Conservation (phyloP, 768 basidiomycete genomes). For the Trametes punicea region DNA sequence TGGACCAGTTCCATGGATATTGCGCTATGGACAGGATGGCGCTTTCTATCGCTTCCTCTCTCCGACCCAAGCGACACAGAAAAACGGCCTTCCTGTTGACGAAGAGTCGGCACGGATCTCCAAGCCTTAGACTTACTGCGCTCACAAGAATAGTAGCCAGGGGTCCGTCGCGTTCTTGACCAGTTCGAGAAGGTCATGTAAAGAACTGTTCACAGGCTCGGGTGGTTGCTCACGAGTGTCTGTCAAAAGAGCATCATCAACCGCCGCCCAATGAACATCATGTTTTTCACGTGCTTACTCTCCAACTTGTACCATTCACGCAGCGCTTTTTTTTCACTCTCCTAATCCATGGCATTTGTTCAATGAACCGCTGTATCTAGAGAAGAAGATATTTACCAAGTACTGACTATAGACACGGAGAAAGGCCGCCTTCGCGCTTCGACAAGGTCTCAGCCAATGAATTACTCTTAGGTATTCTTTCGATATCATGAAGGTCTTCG, state of each 20-base stretch:
- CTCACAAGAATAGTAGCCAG: conserved; percentile 82
- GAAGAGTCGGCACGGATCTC: conserved; percentile 1
- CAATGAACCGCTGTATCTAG: neutral
- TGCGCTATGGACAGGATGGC: conserved; percentile 70
- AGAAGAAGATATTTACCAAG: conserved; percentile 55
- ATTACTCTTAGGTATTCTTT: conserved; percentile 77
- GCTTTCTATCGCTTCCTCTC: conserved; percentile 84
- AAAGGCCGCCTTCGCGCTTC: conserved; percentile 72
- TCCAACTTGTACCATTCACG: conserved; percentile 84
- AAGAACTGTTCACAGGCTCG: conserved; percentile 56
- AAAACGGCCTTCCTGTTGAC: conserved; percentile 73
- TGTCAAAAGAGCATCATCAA: conserved; percentile 28
- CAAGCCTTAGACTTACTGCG: conserved; percentile 1
- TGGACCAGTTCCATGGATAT: conserved; percentile 93
- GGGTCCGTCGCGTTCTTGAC: conserved; percentile 66
- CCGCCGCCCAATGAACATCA: neutral
- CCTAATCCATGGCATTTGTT: conserved; percentile 41
- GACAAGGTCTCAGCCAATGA: conserved; percentile 60
- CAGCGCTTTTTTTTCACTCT: conserved; percentile 77
- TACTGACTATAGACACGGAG: conserved; percentile 77
- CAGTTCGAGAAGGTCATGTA: conserved; percentile 55
- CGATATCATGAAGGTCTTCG: conserved; percentile 67
- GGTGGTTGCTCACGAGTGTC: conserved; percentile 70
- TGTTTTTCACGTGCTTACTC: conserved; percentile 41
- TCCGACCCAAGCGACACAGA: conserved; percentile 70